These are phyloP conservation scores for Davidsoniella eucalypti DNA, from an alignment of 2,329 filamentous ascomycete genomes.

Conservation along the genomic window DNA sequence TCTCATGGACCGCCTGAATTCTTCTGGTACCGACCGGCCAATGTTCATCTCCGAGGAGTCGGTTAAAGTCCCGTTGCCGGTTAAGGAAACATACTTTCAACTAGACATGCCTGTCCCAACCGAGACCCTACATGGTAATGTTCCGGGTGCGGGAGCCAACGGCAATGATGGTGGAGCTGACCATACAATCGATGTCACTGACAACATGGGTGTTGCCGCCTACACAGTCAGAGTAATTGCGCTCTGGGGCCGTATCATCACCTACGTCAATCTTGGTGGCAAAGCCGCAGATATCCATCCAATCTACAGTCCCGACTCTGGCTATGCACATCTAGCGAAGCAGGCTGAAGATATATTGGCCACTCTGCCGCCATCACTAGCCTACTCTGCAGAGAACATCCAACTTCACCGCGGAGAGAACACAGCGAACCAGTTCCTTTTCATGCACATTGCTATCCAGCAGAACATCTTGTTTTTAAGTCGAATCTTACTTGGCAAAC, in stretches of 20 bases:
- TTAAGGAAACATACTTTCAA: conserved; percentile 78
- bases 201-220: conserved; percentile 88
- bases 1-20: conserved; percentile 94
- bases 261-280: conserved; percentile 79
- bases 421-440: conserved; percentile 80
- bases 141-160: conserved; percentile 43
- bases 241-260: conserved; percentile 78
- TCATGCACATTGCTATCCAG: conserved; percentile 77
- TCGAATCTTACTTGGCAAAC: conserved; percentile 36
- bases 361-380: conserved; percentile 52
- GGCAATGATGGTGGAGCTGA: conserved; percentile 20
- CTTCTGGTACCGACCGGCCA: conserved; percentile 81
- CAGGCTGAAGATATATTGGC: conserved; percentile 55
- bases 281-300: conserved; percentile 60
- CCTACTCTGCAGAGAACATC: conserved; percentile 67
- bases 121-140: conserved; percentile 60
- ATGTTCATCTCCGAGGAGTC: conserved; percentile 83
- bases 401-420: conserved; percentile 70
- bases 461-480: conserved; percentile 85
- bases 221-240: conserved; percentile 76
- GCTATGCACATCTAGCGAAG: conserved; percentile 52
- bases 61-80: conserved; percentile 74
- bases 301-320: conserved; percentile 71
- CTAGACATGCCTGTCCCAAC: conserved; percentile 82
- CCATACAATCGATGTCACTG: conserved; percentile 23